A percentile compares a stretch with the other conserved stretches of the same genome.
Evolutionary conservation across 2,329 filamentous ascomycete genomes (phyloP).

Genomic region (Neopestalotiopsis rosae): DNA sequence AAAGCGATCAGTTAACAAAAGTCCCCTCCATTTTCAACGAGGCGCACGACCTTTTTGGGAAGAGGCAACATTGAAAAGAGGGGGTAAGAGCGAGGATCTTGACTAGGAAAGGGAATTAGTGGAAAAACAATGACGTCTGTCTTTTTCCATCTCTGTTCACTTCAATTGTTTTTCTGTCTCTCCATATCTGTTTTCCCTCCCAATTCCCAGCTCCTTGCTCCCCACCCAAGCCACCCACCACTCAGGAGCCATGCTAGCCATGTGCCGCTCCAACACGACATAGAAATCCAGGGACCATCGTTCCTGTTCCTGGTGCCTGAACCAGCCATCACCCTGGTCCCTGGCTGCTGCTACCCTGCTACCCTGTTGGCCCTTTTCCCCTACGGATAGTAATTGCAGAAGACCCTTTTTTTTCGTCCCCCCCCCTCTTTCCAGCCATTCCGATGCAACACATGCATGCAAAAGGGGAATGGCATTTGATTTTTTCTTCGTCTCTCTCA

Average conservation of each 20-base stretch:
- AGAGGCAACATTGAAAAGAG: neutral
- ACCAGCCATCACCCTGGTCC: neutral
- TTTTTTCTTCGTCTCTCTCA: neutral
- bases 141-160: neutral
- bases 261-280: neutral
- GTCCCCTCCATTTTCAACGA: neutral
- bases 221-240: neutral
- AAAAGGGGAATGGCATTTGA: neutral
- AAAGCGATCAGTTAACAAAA: constrained; percentile 3
- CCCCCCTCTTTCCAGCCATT: neutral
- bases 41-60: neutral
- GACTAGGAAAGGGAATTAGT: constrained; percentile 1
- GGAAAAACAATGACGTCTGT: neutral
- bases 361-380: neutral
- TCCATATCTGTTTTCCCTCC: neutral
- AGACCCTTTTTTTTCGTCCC: neutral
- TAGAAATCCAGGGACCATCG: neutral
- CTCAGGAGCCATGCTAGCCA: neutral
- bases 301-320: neutral
- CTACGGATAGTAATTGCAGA: no score
- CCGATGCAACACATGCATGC: neutral
- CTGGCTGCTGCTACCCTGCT: neutral
- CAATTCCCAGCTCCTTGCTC: neutral
- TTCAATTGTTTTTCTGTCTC: neutral
- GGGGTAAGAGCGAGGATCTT: neutral